Percentiles rank a stretch among this genome's conserved stretches.
phyloP scores from a whole-genome alignment of 2,329 filamentous ascomycete species.

The Pestalotiopsis fici region DNA sequence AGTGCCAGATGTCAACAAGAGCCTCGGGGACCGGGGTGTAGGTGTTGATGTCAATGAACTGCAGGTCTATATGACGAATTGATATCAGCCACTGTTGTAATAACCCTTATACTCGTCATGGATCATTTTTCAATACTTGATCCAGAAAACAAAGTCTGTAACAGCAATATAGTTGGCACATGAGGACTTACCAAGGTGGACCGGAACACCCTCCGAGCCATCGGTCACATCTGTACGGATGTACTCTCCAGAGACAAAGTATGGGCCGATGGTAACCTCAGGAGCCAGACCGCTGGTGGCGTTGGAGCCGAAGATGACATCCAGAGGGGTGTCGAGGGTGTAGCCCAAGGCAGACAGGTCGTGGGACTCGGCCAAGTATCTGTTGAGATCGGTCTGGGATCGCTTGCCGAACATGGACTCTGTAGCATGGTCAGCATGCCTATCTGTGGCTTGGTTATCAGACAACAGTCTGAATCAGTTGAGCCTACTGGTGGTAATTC shows the following conservation, averaged over 20 bases:
- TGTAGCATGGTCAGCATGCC: slow-evolving; percentile 12
- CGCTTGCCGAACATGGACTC: slow-evolving; percentile 26
- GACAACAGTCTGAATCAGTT: background rate
- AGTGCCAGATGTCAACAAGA: slow-evolving; percentile 38
- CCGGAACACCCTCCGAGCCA: slow-evolving; percentile 33
- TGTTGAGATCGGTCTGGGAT: slow-evolving; percentile 22
- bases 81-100: background rate
- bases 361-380: slow-evolving; percentile 24
- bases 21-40: slow-evolving; percentile 33
- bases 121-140: no score
- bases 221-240: slow-evolving; percentile 38
- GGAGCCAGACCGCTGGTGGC: slow-evolving; percentile 28
- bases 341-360: slow-evolving; percentile 28
- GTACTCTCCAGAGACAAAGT: slow-evolving; percentile 35
- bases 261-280: slow-evolving; percentile 29
- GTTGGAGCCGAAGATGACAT: slow-evolving; percentile 30
- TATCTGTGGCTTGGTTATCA: no score
- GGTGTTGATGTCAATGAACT: slow-evolving; percentile 37
- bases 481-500: slow-evolving; percentile 19
- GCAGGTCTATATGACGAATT: slow-evolving; percentile 27
- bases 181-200: slow-evolving; percentile 28
- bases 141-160: no score
- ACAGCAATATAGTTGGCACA: no score
- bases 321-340: slow-evolving; percentile 34
- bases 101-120: no score